Base-by-base conservation (phyloP, 192 early-diverging fungal species). In the Rhizophagus clarus region DNA sequence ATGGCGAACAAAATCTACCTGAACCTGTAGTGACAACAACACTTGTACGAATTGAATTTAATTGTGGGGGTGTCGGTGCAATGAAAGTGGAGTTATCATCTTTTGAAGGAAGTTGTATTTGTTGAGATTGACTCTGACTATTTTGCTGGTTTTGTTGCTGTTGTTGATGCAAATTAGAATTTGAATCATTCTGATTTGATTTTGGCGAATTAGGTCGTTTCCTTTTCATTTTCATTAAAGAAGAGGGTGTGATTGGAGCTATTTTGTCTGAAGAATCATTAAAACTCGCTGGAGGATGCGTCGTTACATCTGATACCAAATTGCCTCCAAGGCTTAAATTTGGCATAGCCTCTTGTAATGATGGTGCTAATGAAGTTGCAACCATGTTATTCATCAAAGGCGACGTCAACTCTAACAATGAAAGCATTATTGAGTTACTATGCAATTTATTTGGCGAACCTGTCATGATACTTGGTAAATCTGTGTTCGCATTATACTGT, bases 221-320 rank as follows among this genome's bases (percentile, higher is more conserved):
- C 3, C 73, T 69, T 73, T 83, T 84, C 11, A 94, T 51, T 56
- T 90, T 89, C 92, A 94, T 93, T 26, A 94, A 75, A 12, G 89
- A 86, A 10, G 88, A 87, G 6, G 93, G 93, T 0, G 93, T 94
- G 9, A 90, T 89, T 11, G 93, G 93, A 32, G 88, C 87, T 47
- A 78, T 67, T 28, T 66, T 68, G 29, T 68, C 47, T 31, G 42
- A 49, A 29, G 28, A 14, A 8, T 47, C 37, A 28, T 4, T 61
- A n/a, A 20, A 56, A n/a, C 8, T 24, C 14, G 47, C 8, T 32
- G 42, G 17, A 1, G 66, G 15, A 28, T 66, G 64, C 2, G 32
- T 28, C 22, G 14, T 49, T 8, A 37, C 29, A 34, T 40, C 60
- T 42, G 76, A 66, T 47, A 78, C 76, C 66, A 78, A 45, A 45